Evolutionary conservation across 331 rosid species (phyloP).

Genomic region (Prunus yedoensis): DNA sequence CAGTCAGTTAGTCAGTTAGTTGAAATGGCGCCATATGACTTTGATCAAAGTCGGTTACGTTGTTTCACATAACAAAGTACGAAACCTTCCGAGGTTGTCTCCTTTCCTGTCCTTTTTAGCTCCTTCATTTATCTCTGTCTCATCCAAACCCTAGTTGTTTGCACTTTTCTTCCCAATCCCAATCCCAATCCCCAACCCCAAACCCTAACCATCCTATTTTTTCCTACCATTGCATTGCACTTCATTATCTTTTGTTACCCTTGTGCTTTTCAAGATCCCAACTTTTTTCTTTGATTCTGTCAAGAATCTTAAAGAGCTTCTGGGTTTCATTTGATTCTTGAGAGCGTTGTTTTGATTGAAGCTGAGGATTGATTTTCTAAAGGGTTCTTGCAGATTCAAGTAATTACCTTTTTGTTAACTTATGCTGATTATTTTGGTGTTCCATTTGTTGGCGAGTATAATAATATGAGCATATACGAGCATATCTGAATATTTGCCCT

Average conservation of each 20-base stretch:
- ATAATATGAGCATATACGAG: too few relatives aligned
- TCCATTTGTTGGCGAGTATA: too few relatives aligned
- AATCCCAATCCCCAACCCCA: constrained; percentile 11
- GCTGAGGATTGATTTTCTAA: neutral
- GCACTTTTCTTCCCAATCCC: constrained; percentile 9
- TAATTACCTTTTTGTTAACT: constrained; percentile 21
- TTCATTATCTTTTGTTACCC: neutral
- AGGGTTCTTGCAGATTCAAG: constrained; percentile 11
- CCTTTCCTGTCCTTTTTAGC: constrained; percentile 33
- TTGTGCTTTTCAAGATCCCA: neutral
- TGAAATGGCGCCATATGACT: constrained; percentile 4
- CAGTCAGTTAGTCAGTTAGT: constrained; percentile 8
- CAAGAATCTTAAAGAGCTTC: neutral
- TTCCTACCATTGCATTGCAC: neutral
- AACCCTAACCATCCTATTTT: neutral
- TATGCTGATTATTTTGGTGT: neutral
- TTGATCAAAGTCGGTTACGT: constrained; percentile 23
- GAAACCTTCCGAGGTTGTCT: constrained; percentile 36
- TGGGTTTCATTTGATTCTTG: neutral
- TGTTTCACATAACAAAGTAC: constrained; percentile 19
- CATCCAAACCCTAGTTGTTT: constrained; percentile 24
- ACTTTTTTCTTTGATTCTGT: neutral
- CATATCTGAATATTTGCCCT: too few relatives aligned
- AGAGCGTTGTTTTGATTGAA: too few relatives aligned
- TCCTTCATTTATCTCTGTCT: constrained; percentile 23